Base-by-base conservation (phyloP, 2,329 filamentous ascomycete genomes). In the Pseudocercospora macadamiae region DNA sequence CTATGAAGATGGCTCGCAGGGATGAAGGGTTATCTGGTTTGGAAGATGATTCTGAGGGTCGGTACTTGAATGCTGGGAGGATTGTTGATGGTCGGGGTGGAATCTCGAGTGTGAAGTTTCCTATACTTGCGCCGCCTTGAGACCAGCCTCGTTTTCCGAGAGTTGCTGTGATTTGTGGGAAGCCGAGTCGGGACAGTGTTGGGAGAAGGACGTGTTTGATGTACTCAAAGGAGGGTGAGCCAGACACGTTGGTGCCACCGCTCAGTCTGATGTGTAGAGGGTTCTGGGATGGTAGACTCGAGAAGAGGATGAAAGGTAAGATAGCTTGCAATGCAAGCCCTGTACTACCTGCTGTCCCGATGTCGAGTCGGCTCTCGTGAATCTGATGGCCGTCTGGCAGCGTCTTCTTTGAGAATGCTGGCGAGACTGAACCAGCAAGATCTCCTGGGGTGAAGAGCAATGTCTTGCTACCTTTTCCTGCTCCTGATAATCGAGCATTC, bases 321-420 rank as follows among this genome's bases (percentile, higher is more conserved):
- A 87, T 72, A 4, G 84, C 83, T 68, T 87, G 84, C 54, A 86
- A 77, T 0, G 85, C 79, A 10, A 87, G 74, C 47, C 79, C 82
- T 4, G 83, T 77, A 16, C 80, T 81, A 0, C 84, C 84, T 0
- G 82, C 81, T 2, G 79, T 80, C 2, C 75, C 70, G 34, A 82
- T 74, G 16, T 72, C 68, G 34, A 83, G 76, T 3, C 70, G 67
- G 45, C 77, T 75, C 54, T 76, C 73, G 12, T 65, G 65, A 5
- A 63, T 47, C 66, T 42, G 68, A 54, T 54, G 12, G 10, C 65
- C 64, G 28, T 64, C 54, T 4, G 21, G 18, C 5, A 57, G 32
- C 9, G 45, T 59, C 21, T 23, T 54, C 52, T 66, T 57, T 30
- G 30, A 61, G 55, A 67, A 72, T 7, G 60, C 65, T 12, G 66